These are phyloP conservation scores for Mesembryanthemum crystallinum DNA, from an alignment of 148 eudicot genomes.

Conservation along the genomic window DNA sequence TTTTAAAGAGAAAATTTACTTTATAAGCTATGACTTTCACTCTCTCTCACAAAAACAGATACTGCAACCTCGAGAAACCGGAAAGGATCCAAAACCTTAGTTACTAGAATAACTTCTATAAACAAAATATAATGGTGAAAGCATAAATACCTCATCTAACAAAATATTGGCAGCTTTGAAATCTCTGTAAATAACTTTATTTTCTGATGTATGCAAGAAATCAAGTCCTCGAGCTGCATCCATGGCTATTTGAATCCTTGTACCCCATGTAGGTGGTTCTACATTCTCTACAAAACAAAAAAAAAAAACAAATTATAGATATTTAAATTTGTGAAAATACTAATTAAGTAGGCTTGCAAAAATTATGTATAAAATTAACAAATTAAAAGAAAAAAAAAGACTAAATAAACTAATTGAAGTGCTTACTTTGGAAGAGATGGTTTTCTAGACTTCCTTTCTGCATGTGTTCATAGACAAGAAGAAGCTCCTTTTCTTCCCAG, in stretches of 20 bases:
- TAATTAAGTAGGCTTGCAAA: too few species aligned
- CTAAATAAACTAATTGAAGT: neutral
- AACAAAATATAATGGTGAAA: too few species aligned
- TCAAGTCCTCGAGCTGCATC: constrained; percentile 86
- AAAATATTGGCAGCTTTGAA: constrained; percentile 80
- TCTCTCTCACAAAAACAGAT: too few species aligned
- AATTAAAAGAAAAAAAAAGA: neutral
- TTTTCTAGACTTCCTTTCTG: constrained; percentile 60
- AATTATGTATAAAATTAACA: too few species aligned
- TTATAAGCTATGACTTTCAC: too few species aligned
- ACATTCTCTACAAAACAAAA: constrained; percentile 42
- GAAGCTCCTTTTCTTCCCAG: constrained; percentile 53
- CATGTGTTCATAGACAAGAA: constrained; percentile 70
- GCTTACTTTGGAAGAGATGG: constrained; percentile 64
- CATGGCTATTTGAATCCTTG: constrained; percentile 58
- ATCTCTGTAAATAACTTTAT: constrained; percentile 78
- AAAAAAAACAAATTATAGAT: neutral
- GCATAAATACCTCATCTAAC: constrained; percentile 53
- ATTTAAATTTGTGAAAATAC: neutral
- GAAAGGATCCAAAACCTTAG: too few species aligned
- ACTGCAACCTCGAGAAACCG: too few species aligned
- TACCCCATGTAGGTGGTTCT: constrained; percentile 64
- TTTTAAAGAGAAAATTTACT: too few species aligned
- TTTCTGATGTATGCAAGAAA: constrained; percentile 74
- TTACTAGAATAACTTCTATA: too few species aligned